Base-by-base conservation (phyloP, 202 grass and related monocot species). In the Panicum virgatum region DNA sequence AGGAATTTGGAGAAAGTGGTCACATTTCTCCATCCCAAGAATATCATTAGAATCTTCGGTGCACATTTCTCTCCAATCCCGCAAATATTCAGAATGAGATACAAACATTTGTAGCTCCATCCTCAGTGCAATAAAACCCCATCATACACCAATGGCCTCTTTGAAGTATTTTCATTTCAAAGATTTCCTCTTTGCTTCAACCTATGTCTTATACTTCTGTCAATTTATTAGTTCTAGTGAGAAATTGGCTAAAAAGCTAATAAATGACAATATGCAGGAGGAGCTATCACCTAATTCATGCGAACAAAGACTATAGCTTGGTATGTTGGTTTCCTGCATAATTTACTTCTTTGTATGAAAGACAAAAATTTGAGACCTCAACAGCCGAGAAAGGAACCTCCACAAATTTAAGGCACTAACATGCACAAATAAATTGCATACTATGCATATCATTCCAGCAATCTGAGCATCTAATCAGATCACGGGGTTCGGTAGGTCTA, bases 231-330 rank as follows among this genome's bases (percentile, higher is more conserved):
- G 22, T 69, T 23, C 40, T 46, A 69, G 43, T 16, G 44, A 70
- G 67, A 1, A 26, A 71, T 30, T 19, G 68, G 7, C 44, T 71
- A 47, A 30, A 47, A 29, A 27, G 40, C 45, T 18, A 48, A 32
- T 15, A 69, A 71, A 72, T 36, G 69, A 72, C 9, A 70, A 27
- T n/a, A n/a, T n/a, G n/a, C n/a, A n/a, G n/a, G n/a, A n/a, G n/a
- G 30, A 37, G 4, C 15, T 27, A 20, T 72, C 18, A 14, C 43
- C 43, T 29, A 60, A n/a, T n/a, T 48, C 43, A 48, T 19, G n/a
- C n/a, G 67, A 48, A 71, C 8, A 1, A 27, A 26, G 25, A 50
- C 26, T 19, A 50, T 27, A 71, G 29, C 67, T 46, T 69, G 13
- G 14, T 19, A 32, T 12, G 8, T 72, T 12, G 5, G 15, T 5